Evolutionary conservation across 495 filamentous ascomycete genomes (phyloP).

Genomic region (Penicillium diatomitis): DNA sequence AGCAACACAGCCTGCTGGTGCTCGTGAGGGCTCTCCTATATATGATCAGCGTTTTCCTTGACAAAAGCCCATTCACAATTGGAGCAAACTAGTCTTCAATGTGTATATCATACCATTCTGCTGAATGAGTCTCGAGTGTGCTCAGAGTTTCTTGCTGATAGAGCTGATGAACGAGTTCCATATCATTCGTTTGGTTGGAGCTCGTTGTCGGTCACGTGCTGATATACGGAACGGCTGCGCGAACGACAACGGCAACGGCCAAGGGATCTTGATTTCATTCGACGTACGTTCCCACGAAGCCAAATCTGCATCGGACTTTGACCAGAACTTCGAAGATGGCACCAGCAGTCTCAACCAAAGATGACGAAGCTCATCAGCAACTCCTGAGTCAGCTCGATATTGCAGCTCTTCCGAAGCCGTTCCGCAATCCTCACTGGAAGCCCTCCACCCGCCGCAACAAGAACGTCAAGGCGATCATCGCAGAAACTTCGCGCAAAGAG

Average conservation of each 20-base stretch:
- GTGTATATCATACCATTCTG: conserved; percentile 2
- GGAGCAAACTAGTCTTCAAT: too few relatives aligned
- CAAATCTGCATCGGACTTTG: background rate
- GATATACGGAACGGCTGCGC: conserved; percentile 10
- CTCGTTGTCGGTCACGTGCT: conserved; percentile 12
- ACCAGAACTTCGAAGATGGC: conserved; percentile 24
- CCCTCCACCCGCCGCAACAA: conserved; percentile 93
- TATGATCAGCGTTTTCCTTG: background rate
- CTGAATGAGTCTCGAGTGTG: conserved; percentile 2
- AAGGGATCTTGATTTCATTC: background rate
- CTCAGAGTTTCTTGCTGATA: background rate
- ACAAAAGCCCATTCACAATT: too few relatives aligned
- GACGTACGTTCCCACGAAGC: background rate
- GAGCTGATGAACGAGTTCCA: background rate
- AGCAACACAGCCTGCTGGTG: conserved; percentile 91
- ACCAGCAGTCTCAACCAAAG: conserved; percentile 34
- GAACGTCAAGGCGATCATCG: conserved; percentile 91
- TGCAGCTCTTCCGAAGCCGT: conserved; percentile 67
- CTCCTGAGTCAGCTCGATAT: conserved; percentile 86
- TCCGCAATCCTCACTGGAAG: conserved; percentile 82
- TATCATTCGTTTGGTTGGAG: conserved; percentile 12
- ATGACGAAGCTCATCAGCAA: conserved; percentile 43
- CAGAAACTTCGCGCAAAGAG: conserved; percentile 80
- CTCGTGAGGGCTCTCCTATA: conserved; percentile 90
- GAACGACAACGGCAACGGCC: background rate